phyloP scores from a whole-genome alignment of 495 filamentous ascomycete genomes.

The Diplogelasinospora grovesii region DNA sequence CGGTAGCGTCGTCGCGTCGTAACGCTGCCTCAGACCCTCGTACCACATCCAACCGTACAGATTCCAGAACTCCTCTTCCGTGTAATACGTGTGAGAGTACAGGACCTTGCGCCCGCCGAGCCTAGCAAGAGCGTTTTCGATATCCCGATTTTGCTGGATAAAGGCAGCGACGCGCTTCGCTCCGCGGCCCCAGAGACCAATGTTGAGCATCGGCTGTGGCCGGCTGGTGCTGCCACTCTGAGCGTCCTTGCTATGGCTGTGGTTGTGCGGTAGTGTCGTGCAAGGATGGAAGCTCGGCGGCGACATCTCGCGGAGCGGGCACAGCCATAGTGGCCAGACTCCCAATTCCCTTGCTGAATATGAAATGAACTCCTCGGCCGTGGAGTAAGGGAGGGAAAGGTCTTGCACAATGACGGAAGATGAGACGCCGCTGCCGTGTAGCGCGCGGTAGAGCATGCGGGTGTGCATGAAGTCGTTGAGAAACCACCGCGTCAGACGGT shows the following conservation, averaged over 20 bases:
- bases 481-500: conserved; percentile 39
- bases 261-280: not conserved
- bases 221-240: not conserved
- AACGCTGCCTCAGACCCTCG: conserved; percentile 40
- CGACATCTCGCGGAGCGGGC: conserved; percentile 39
- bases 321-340: conserved; percentile 53
- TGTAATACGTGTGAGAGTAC: conserved; percentile 50
- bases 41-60: conserved; percentile 42
- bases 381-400: conserved; percentile 40
- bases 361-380: conserved; percentile 33
- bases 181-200: conserved; percentile 42
- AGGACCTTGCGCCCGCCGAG: conserved; percentile 53
- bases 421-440: conserved; percentile 43
- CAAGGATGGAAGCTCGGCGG: conserved; percentile 17
- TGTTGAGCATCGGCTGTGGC: conserved; percentile 33
- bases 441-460: conserved; percentile 50
- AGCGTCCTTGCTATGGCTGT: not conserved
- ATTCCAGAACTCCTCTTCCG: conserved; percentile 48
- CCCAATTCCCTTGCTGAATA: conserved; percentile 33
- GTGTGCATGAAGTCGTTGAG: conserved; percentile 53
- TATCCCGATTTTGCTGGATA: conserved; percentile 45
- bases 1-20: conserved; percentile 38
- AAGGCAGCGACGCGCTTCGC: conserved; percentile 22
- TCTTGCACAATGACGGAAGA: conserved; percentile 48
- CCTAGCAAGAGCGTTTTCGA: conserved; percentile 53